Evolutionary conservation across 352 stramenopile genomes (phyloP), one percentile per base, ranked within the genome.

Genomic region (Phytophthora pistaciae): DNA sequence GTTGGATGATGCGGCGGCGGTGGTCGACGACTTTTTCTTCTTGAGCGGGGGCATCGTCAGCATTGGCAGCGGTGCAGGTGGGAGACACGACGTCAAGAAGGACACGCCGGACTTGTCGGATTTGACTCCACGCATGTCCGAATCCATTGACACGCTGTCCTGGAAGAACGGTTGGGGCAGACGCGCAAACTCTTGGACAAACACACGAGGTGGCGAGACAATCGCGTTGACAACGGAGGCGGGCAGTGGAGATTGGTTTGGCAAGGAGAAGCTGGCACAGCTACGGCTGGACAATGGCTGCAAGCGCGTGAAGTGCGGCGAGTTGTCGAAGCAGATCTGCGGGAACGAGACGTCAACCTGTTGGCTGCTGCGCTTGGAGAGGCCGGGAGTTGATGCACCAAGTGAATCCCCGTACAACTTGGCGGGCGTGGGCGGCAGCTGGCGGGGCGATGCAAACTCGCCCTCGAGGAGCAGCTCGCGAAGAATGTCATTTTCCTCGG

Each of bases 151-250:
- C 16, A 75, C 25, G 21, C 60, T 70, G 36, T 94, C 87, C n/a
- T 91, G 72, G 59, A 91, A 92, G 60, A 94, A 94, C 16, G 83
- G 83, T 13, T 83, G 75, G 1, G 82, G 84, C 13, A 91, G 59
- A 31, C 84, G 81, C 23, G 75, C 80, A 70, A 92, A 94, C 50
- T 94, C 87, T 46, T 94, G 87, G 57, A 91, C 88, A 69, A 94
- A 92, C 21, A 92, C 83, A 6, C 84, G 78, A 11, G 87, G 87
- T 29, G 87, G 87, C 14, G 87, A 94, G 44, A 94, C 83, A 55
- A 94, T 91, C 10, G 85, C 73, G 62, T 89, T 92, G 67, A 90
- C 78, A 42, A 88, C 74, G 23, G 83, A 91, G n/a, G 78, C 75
- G 16, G 78, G 71, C 25, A 88, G 63, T 7, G 74, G 80, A 14